phyloP scores from a whole-genome alignment of 1,284 basidiomycete species.

The Tilletiaria anomala region DNA sequence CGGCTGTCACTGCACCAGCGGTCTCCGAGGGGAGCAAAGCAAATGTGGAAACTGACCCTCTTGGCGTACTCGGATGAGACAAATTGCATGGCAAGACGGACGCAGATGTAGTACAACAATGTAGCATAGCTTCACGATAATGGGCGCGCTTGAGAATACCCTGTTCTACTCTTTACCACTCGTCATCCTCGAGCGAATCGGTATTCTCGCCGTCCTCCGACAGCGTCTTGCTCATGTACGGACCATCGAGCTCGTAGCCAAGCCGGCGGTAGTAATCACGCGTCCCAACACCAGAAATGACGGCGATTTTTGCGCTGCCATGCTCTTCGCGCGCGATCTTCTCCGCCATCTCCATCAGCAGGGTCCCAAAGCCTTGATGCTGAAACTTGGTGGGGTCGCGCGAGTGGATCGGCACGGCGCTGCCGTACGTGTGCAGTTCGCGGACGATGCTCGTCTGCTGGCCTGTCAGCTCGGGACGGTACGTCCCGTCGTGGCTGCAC shows the following conservation, averaged over 20 bases:
- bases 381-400: constrained; percentile 76
- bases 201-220: neutral
- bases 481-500: constrained; percentile 90
- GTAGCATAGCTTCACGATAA: too few relatives aligned
- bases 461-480: constrained; percentile 74
- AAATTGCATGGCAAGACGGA: too few relatives aligned
- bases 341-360: constrained; percentile 98
- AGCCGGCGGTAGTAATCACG: constrained; percentile 84
- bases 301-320: constrained; percentile 80
- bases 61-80: too few relatives aligned
- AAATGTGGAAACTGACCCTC: too few relatives aligned
- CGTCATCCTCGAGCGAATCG: neutral
- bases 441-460: constrained; percentile 80
- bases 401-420: constrained; percentile 89
- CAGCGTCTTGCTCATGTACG: constrained; percentile 44
- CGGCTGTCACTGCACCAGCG: too few relatives aligned
- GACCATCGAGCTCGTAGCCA: constrained; percentile 86
- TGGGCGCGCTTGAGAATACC: too few relatives aligned
- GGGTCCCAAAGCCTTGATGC: constrained; percentile 75
- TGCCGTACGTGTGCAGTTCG: constrained; percentile 97
- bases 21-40: too few relatives aligned
- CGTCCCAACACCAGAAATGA: constrained; percentile 93
- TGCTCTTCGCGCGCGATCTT: constrained; percentile 96
- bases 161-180: neutral
- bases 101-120: too few relatives aligned